Base-by-base conservation (phyloP, 1,139 yeast species). In the Candida tropicalis region DNA sequence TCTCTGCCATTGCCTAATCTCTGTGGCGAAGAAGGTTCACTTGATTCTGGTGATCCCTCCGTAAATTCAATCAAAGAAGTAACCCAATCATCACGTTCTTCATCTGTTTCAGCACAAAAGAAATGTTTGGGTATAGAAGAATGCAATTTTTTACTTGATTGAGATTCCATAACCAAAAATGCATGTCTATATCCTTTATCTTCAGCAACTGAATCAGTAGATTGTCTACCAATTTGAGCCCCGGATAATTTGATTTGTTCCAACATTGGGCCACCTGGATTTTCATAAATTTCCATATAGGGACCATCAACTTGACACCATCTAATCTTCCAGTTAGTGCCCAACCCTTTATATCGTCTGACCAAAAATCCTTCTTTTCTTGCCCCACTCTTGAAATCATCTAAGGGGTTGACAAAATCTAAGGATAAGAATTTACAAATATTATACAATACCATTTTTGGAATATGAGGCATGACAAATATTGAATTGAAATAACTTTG, bases 41-140 rank as follows among this genome's bases (percentile, higher is more conserved):
- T 43, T 8, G 51, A 35, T 2, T 36, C 49, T n/a, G 38, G 18
- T 11, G 43, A 20, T 11, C 42, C 34, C 20, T 54, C 57, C 37
- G 56, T 65, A 48, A 70, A 70, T 46, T 78, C 83, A 34, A 82
- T 70, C 50, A 86, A 65, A 1, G 79, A 74, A 16, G 79, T 72
- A 22, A 85, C 79, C 97, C 97, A 87, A 4, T 74, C 74, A 53
- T 87, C 95, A 42, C 96, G 77, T 55, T 89, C 96, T 26, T 70
- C 74, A 42, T 86, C 88, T 1, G 86, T 80, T 60, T 90, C 97
- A 2, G 96, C 89, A 63, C 96, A 89, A 48, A 90, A 75, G 41
- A 83, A 78, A 60, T 87, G 90, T 46, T 81, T 82, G 2, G 80
- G 76, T 28, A 59, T 62, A 2, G 80, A 69, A 16, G 75, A 68